Evolutionary conservation across 164 flowering plant genomes (phyloP), one percentile per base, ranked within the genome.

Genomic region (Magnolia changhungtana): DNA sequence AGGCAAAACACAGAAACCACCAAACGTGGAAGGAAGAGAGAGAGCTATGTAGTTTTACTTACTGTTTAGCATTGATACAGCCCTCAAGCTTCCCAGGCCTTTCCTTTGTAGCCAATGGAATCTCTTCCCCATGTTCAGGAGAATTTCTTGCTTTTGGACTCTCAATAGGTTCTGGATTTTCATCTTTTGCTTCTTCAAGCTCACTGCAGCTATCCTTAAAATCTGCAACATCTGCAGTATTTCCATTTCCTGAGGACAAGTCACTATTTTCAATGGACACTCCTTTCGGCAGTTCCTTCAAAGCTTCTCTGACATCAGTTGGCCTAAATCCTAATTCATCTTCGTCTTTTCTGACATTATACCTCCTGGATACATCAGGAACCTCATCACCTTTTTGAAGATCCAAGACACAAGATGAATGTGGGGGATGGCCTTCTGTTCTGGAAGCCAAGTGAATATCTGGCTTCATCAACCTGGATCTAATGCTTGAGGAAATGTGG

Each of bases 71-170:
- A 13, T 76, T 68, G n/a, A 59, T 37, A 70, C 24, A 72, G 64
- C 67, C 73, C 73, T 75, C 75, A 68, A 45, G 37, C 79, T 70
- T 78, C 29, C 70, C 76, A 49, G 81, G 61, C 10, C 71, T 81
- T 74, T 75, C 80, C 65, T 45, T 75, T 37, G 58, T 76, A 58
- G 75, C 70, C 23, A 83, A 75, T 63, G 78, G 81, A 64, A 71
- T 52, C 69, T 81, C 86, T 75, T 83, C 88, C 55, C 73, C 79
- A 71, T 29, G 65, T 27, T 85, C 84, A 58, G 80, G 50, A 72
- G 72, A 81, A 31, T 65, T 11, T 52, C 76, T 49, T 65, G 66
- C 51, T 73, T 75, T 71, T 63, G 69, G 49, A 31, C 61, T 72
- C 67, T 70, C 74, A 63, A 61, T 45, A 51, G 37, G 66, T 71